Conservation (phyloP, 441 rosid species). For the Theobroma grandiflorum region DNA sequence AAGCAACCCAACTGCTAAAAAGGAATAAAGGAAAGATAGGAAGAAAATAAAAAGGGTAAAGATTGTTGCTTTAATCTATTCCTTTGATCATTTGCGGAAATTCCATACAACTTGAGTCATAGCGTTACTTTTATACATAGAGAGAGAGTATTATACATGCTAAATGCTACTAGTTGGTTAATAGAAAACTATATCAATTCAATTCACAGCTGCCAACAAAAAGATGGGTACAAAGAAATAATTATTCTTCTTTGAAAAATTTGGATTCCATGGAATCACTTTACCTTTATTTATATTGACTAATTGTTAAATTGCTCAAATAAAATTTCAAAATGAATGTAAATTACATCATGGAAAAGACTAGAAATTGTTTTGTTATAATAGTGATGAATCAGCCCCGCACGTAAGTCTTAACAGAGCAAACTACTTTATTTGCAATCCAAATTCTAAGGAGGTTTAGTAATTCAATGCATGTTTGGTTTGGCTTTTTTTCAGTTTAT, state of each 20-base stretch:
- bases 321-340: too few species aligned
- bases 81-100: not conserved
- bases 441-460: too few species aligned
- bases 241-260: conserved; percentile 9
- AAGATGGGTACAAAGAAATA: not conserved
- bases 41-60: too few species aligned
- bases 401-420: too few species aligned
- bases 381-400: too few species aligned
- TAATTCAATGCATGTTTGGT: too few species aligned
- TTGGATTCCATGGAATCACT: conserved; percentile 27
- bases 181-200: not conserved
- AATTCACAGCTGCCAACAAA: not conserved
- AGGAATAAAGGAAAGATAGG: too few species aligned
- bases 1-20: not conserved
- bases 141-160: not conserved
- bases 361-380: too few species aligned
- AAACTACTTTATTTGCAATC: too few species aligned
- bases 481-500: too few species aligned
- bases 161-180: not conserved
- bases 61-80: not conserved
- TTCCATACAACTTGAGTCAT: not conserved
- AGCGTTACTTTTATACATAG: not conserved
- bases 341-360: not conserved
- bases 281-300: not conserved
- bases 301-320: not conserved